phyloP scores from a whole-genome alignment of 768 basidiomycete genomes.

The Russula virescens region DNA sequence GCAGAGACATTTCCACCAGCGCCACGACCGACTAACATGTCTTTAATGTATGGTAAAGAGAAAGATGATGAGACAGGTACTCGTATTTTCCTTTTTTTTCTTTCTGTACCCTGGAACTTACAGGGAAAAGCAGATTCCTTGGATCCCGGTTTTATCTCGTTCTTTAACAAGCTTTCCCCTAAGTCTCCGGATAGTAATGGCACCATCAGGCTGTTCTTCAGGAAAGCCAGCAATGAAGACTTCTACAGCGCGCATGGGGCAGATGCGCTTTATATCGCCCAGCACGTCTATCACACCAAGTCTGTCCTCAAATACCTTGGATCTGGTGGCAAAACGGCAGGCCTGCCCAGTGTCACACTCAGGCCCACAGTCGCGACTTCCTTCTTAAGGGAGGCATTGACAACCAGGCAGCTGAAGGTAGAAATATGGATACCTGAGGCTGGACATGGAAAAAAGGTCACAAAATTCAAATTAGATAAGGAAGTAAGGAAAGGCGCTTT shows the following conservation, averaged over 20 bases:
- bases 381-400: conserved; percentile 85
- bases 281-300: conserved; percentile 78
- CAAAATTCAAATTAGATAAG: conserved; percentile 75
- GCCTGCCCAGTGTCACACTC: conserved; percentile 73
- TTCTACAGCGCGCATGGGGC: conserved; percentile 87
- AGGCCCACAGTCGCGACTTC: conserved; percentile 70
- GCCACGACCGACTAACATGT: conserved; percentile 32
- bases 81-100: not conserved
- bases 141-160: conserved; percentile 59
- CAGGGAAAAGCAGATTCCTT: conserved; percentile 3
- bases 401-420: conserved; percentile 80
- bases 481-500: conserved; percentile 43
- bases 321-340: conserved; percentile 46
- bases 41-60: conserved; percentile 62
- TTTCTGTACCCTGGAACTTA: not conserved
- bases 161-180: conserved; percentile 53
- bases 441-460: conserved; percentile 66
- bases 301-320: conserved; percentile 93
- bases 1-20: too few relatives aligned
- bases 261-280: conserved; percentile 85
- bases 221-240: conserved; percentile 45
- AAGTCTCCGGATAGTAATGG: conserved; percentile 69
- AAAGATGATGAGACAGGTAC: conserved; percentile 40
- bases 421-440: conserved; percentile 84
- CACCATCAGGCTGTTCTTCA: conserved; percentile 82